Evolutionary conservation across 805 yeast genomes (phyloP).

Genomic region (Saccharomycopsis fibuligera): DNA sequence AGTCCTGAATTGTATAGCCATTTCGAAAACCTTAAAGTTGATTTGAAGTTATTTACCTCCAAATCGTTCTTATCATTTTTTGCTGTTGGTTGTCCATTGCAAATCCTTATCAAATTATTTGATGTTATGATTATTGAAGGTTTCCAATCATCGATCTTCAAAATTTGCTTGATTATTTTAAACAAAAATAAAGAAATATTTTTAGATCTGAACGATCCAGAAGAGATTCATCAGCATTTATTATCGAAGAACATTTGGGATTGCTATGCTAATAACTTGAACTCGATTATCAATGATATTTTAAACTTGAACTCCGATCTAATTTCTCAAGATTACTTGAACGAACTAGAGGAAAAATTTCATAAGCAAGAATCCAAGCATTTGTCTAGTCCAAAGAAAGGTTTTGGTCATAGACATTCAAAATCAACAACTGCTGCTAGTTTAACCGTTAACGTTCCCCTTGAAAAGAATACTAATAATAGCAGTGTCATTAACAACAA

Average conservation of each 20-base stretch:
- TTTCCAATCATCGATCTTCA: slow-evolving; percentile 46
- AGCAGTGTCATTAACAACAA: not conserved
- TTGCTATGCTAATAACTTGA: slow-evolving; percentile 32
- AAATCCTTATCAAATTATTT: slow-evolving; percentile 42
- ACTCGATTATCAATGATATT: slow-evolving; percentile 29
- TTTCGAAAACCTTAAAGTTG: slow-evolving; percentile 34
- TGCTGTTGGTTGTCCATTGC: slow-evolving; percentile 55
- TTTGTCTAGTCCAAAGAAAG: slow-evolving; percentile 5
- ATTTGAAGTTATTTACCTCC: slow-evolving; percentile 42
- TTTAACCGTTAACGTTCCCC: slow-evolving; percentile 6
- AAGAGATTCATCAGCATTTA: slow-evolving; percentile 34
- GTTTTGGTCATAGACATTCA: slow-evolving; percentile 7
- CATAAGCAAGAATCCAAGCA: slow-evolving; percentile 3
- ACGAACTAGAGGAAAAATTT: slow-evolving; percentile 12
- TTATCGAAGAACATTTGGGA: slow-evolving; percentile 39
- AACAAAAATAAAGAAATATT: slow-evolving; percentile 39
- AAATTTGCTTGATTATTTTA: slow-evolving; percentile 48
- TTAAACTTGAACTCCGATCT: slow-evolving; percentile 13
- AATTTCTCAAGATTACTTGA: slow-evolving; percentile 7
- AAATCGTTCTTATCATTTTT: slow-evolving; percentile 63
- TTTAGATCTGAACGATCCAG: slow-evolving; percentile 32
- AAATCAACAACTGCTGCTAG: slow-evolving; percentile 6
- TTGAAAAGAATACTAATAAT: not conserved
- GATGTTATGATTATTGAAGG: slow-evolving; percentile 49
- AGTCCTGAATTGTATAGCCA: slow-evolving; percentile 40